Conservation (phyloP, 495 filamentous ascomycete species). For the Pseudomonodictys pantanalensis region DNA sequence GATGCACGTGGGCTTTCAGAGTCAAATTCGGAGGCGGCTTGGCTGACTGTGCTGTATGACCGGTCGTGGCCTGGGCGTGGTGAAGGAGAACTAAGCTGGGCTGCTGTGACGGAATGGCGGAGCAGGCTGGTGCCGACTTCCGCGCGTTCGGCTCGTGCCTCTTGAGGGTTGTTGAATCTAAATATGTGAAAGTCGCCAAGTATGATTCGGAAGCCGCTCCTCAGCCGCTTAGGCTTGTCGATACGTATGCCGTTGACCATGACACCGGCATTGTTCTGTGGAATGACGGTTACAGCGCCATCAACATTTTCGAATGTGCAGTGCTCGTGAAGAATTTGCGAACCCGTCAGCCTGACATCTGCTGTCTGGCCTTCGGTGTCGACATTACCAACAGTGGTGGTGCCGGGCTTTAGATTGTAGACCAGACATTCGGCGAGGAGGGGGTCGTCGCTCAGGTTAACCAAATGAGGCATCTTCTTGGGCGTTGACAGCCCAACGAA, state of each 20-base stretch:
- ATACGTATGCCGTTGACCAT: slow-evolving; percentile 97
- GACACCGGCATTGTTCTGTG: slow-evolving; percentile 83
- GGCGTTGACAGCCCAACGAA: slow-evolving; percentile 93
- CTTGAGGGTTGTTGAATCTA: slow-evolving; percentile 95
- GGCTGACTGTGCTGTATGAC: slow-evolving; percentile 57
- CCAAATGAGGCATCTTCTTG: slow-evolving; percentile 98
- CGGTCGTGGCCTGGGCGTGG: slow-evolving; percentile 71
- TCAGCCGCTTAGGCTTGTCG: slow-evolving; percentile 73
- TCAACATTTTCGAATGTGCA: slow-evolving; percentile 92
- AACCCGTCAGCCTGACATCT: slow-evolving; percentile 92
- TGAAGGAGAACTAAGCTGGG: slow-evolving; percentile 70
- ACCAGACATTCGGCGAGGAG: slow-evolving; percentile 94
- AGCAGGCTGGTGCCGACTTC: slow-evolving; percentile 71
- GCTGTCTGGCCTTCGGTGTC: slow-evolving; percentile 67
- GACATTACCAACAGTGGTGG: slow-evolving; percentile 88
- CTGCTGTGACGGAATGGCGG: slow-evolving; percentile 82
- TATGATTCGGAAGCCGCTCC: slow-evolving; percentile 92
- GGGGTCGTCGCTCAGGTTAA: slow-evolving; percentile 96
- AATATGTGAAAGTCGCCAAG: slow-evolving; percentile 99
- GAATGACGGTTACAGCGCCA: slow-evolving; percentile 84
- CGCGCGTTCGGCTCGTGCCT: slow-evolving; percentile 88
- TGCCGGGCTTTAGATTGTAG: slow-evolving; percentile 96
- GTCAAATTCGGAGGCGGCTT: slow-evolving; percentile 67
- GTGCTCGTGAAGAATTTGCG: slow-evolving; percentile 85
- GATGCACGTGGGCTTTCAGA: slow-evolving; percentile 68